These are phyloP conservation scores for Globisporangium mamillatum DNA, from an alignment of 352 stramenopile genomes.

Conservation along the genomic window DNA sequence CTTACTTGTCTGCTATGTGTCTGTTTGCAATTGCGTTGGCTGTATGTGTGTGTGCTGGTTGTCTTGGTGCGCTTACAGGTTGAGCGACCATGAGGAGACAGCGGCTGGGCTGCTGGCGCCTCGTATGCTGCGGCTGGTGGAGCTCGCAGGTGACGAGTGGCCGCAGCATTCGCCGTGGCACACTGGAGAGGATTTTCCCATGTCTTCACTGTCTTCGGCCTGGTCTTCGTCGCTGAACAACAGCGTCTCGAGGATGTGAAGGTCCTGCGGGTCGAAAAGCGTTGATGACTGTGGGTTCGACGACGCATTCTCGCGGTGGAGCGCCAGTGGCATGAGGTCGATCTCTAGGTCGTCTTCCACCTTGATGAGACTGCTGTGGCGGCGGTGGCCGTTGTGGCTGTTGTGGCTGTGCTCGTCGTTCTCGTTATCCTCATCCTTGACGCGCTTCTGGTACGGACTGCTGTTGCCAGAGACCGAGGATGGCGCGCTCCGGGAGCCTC, in stretches of 20 bases:
- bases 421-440: slow-evolving; percentile 9
- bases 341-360: slow-evolving; percentile 21
- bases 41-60: background rate
- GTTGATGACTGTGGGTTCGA: slow-evolving; percentile 7
- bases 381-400: background rate
- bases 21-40: background rate
- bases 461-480: slow-evolving; percentile 22
- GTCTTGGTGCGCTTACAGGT: background rate
- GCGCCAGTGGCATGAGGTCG: slow-evolving; percentile 27
- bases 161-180: background rate
- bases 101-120: background rate
- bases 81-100: slow-evolving; percentile 1
- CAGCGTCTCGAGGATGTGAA: slow-evolving; percentile 51
- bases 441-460: slow-evolving; percentile 17
- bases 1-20: background rate
- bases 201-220: slow-evolving; percentile 20
- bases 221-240: slow-evolving; percentile 59
- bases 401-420: slow-evolving; percentile 7
- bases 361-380: slow-evolving; percentile 4
- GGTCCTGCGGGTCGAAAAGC: slow-evolving; percentile 43
- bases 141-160: slow-evolving; percentile 7
- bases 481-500: slow-evolving; percentile 12
- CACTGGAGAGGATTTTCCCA: background rate
- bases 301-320: slow-evolving; percentile 23
- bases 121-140: background rate